phyloP scores from a whole-genome alignment of 2,329 filamentous ascomycete species.

The Eutypella sp. region DNA sequence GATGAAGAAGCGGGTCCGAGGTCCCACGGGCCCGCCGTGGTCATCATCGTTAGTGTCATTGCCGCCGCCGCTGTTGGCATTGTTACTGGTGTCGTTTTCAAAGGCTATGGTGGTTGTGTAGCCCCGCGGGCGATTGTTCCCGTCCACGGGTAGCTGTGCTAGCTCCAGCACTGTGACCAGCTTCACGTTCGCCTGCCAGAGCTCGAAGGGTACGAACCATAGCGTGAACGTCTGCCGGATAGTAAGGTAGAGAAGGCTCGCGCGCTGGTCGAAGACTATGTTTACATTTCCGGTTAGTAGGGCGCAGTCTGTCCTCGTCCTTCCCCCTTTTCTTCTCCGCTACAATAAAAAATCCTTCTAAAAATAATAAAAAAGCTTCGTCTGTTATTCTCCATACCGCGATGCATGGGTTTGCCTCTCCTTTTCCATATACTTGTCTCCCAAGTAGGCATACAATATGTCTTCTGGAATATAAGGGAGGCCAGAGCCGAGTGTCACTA shows the following conservation, averaged over 20 bases:
- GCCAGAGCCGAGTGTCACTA: no score
- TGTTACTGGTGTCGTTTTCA: slow-evolving; percentile 2
- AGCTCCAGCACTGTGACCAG: slow-evolving; percentile 66
- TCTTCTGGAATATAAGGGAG: no score
- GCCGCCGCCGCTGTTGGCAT: slow-evolving; percentile 21
- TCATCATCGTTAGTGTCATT: slow-evolving; percentile 13
- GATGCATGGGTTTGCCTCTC: no score
- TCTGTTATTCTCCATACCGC: no score
- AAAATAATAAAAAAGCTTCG: not conserved
- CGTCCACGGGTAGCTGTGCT: slow-evolving; percentile 34
- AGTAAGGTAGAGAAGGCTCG: slow-evolving; percentile 65
- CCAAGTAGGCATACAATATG: no score
- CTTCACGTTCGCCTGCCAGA: slow-evolving; percentile 59
- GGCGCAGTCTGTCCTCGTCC: not conserved
- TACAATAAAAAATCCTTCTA: not conserved
- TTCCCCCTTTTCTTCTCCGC: not conserved
- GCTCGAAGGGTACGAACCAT: slow-evolving; percentile 65
- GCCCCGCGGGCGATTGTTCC: slow-evolving; percentile 10
- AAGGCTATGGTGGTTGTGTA: no score
- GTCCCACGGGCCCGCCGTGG: slow-evolving; percentile 12
- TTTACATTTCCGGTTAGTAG: not conserved
- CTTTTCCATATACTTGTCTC: no score
- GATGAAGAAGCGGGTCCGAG: slow-evolving; percentile 60
- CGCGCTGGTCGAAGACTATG: slow-evolving; percentile 62
- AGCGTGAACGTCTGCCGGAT: slow-evolving; percentile 72